Conservation (phyloP, 306 rosid genomes). For the Citrullus amarus region DNA sequence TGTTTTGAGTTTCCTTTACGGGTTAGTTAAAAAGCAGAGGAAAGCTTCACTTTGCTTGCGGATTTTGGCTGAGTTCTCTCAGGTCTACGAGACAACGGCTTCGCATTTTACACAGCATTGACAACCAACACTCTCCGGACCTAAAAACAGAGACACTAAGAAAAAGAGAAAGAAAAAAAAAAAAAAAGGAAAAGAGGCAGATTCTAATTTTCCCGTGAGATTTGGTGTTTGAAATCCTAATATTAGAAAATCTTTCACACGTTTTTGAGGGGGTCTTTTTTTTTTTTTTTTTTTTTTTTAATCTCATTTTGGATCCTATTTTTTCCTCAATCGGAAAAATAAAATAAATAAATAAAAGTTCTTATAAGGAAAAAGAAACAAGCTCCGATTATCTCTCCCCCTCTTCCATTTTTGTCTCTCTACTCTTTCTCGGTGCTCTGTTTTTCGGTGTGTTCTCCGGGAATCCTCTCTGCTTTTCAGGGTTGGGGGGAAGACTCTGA, state of each 20-base stretch:
- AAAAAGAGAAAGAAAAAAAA: not conserved
- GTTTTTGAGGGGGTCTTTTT: slow-evolving; percentile 21
- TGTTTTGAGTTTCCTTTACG: slow-evolving; percentile 50
- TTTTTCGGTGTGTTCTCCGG: slow-evolving; percentile 12
- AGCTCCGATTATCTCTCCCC: slow-evolving; percentile 29
- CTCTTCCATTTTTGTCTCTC: slow-evolving; percentile 17
- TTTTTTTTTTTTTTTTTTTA: not conserved
- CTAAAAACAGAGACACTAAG: not conserved
- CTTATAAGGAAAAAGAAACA: not conserved
- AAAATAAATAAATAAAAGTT: not conserved
- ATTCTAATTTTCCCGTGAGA: slow-evolving; percentile 26
- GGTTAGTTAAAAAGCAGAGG: slow-evolving; percentile 14
- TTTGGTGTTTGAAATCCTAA: slow-evolving; percentile 27
- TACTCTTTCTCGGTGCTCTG: not conserved
- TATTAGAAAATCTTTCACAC: slow-evolving; percentile 22
- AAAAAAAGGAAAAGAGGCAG: not conserved
- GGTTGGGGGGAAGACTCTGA: slow-evolving; percentile 58
- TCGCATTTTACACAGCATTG: slow-evolving; percentile 22
- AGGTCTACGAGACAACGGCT: slow-evolving; percentile 7
- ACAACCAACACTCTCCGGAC: slow-evolving; percentile 25
- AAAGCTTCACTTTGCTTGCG: not conserved
- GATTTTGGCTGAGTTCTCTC: slow-evolving; percentile 4
- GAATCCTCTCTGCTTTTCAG: slow-evolving; percentile 33
- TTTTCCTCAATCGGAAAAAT: slow-evolving; percentile 11
- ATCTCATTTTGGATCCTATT: slow-evolving; percentile 14